phyloP scores from a whole-genome alignment of 768 basidiomycete species.

The Leucocoprinus sp. region DNA sequence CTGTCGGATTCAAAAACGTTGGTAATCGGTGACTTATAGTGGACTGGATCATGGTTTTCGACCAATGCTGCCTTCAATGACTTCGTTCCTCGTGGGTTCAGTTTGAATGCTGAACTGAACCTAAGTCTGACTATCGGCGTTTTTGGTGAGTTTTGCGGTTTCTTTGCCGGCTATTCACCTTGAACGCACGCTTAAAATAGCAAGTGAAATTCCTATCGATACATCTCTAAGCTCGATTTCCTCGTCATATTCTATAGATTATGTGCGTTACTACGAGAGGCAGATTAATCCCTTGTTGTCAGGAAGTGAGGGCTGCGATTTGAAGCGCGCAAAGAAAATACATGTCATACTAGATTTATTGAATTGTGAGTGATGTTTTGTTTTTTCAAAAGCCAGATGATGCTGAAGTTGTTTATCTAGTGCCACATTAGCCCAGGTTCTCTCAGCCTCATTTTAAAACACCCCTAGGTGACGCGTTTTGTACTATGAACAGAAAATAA shows the following conservation, averaged over 20 bases:
- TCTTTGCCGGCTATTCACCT: background rate
- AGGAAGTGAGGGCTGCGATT: background rate
- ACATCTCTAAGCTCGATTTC: background rate
- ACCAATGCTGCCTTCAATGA: background rate
- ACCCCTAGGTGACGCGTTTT: too few relatives aligned
- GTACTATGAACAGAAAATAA: too few relatives aligned
- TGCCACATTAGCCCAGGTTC: too few relatives aligned
- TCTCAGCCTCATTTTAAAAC: too few relatives aligned
- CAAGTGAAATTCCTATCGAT: background rate
- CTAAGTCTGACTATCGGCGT: slow-evolving; percentile 5
- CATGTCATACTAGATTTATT: slow-evolving; percentile 1
- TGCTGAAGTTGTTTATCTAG: too few relatives aligned
- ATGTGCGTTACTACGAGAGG: slow-evolving; percentile 4
- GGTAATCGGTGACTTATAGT: background rate
- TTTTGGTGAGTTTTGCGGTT: background rate
- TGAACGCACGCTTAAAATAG: background rate
- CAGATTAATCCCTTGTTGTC: background rate
- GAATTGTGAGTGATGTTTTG: slow-evolving; percentile 7
- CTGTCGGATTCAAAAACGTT: background rate
- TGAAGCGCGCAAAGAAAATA: background rate
- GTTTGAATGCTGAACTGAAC: background rate
- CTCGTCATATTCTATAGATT: background rate
- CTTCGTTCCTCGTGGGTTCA: slow-evolving; percentile 1
- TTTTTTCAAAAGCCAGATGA: too few relatives aligned
- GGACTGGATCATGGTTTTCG: slow-evolving; percentile 7